A percentile compares a stretch with the other conserved stretches of the same genome.
Conservation (phyloP, 805 yeast species). For the Barnettozyma pratensis region DNA sequence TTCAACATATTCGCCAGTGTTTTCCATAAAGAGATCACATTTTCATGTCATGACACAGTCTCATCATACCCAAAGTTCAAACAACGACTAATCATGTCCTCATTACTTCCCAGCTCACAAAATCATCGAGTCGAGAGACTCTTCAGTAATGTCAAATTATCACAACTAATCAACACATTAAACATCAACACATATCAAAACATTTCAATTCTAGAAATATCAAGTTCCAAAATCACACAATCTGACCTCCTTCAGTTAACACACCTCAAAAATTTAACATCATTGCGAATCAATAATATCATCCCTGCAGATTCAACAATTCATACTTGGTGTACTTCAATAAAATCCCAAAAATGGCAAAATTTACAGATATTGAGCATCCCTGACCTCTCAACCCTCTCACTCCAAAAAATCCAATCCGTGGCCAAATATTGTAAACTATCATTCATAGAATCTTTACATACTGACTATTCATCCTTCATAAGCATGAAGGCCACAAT, state of each 20-base stretch:
- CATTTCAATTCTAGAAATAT: conserved; percentile 16
- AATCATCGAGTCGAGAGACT: conserved; percentile 33
- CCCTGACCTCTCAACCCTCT: conserved; percentile 14
- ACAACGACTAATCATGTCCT: conserved; percentile 12
- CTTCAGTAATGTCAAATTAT: conserved; percentile 21
- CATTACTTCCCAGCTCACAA: conserved; percentile 15
- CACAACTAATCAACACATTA: conserved; percentile 11
- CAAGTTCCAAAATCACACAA: conserved; percentile 9
- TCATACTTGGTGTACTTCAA: conserved; percentile 19
- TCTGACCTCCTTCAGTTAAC: conserved; percentile 18
- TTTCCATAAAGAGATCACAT: conserved; percentile 15
- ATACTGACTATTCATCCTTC: background rate
- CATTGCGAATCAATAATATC: conserved; percentile 13
- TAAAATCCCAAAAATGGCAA: conserved; percentile 20
- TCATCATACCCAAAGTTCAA: conserved; percentile 10
- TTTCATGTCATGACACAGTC: conserved; percentile 16
- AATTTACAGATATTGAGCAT: conserved; percentile 19
- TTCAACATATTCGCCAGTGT: conserved; percentile 26
- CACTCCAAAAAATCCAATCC: conserved; percentile 17
- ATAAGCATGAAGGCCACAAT: conserved; percentile 10
- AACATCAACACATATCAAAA: conserved; percentile 13
- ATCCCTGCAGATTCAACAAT: conserved; percentile 17
- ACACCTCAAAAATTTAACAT: conserved; percentile 14
- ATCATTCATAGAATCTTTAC: conserved; percentile 17
- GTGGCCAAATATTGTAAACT: conserved; percentile 11